A percentile compares a stretch with the other conserved stretches of the same genome.
phyloP scores from a whole-genome alignment of 805 yeast species.

The Metschnikowia cerradonensis region DNA sequence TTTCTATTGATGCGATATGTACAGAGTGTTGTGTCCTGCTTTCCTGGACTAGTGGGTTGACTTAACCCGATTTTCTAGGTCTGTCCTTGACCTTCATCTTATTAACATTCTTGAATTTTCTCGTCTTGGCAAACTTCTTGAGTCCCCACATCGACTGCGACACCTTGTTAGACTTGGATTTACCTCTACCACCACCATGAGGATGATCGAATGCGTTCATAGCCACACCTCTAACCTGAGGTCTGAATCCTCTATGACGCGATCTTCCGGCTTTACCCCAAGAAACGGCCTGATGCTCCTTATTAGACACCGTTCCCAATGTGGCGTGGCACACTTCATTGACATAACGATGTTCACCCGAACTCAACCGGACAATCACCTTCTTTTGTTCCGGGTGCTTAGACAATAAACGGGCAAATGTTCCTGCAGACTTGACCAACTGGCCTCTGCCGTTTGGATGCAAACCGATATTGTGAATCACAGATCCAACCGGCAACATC shows the following conservation, averaged over 20 bases:
- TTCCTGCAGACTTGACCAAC: constrained; percentile 90
- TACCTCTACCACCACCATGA: constrained; percentile 99
- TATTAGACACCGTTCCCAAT: constrained; percentile 86
- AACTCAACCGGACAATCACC: constrained; percentile 77
- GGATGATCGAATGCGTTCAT: constrained; percentile 98
- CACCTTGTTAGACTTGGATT: constrained; percentile 90
- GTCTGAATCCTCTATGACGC: constrained; percentile 89
- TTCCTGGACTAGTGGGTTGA: neutral
- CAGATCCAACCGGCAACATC: constrained; percentile 93
- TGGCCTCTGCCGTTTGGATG: constrained; percentile 71
- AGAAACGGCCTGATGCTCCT: constrained; percentile 83
- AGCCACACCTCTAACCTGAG: constrained; percentile 95
- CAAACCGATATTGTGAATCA: constrained; percentile 83
- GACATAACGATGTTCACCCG: constrained; percentile 93
- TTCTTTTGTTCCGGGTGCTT: constrained; percentile 65
- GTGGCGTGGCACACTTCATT: constrained; percentile 87
- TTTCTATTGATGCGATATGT: constrained; percentile 1
- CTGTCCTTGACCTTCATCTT: constrained; percentile 85
- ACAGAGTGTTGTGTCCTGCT: neutral
- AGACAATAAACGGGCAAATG: constrained; percentile 83
- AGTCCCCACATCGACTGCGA: constrained; percentile 97
- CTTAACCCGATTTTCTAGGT: constrained; percentile 48
- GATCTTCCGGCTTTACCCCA: constrained; percentile 97
- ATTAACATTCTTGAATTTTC: constrained; percentile 84
- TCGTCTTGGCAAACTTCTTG: constrained; percentile 90